phyloP scores from a whole-genome alignment of 2,329 filamentous ascomycete genomes.

The Juglanconis oblonga region DNA sequence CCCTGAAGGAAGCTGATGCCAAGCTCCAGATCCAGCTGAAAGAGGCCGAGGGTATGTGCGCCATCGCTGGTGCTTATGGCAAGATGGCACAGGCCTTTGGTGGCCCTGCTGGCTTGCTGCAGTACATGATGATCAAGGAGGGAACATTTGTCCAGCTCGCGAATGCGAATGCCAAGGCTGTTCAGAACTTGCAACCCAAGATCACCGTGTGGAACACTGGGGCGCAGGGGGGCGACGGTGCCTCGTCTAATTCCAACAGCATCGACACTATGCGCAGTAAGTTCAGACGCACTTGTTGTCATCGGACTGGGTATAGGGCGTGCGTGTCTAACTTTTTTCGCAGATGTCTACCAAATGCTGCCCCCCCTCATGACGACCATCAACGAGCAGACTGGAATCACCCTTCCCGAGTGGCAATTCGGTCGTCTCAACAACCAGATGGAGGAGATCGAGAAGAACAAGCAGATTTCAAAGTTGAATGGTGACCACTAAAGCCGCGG shows the following conservation, averaged over 20 bases:
- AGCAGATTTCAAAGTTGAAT: constrained; percentile 36
- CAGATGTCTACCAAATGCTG: constrained; percentile 76
- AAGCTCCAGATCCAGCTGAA: constrained; percentile 55
- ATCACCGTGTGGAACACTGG: constrained; percentile 90
- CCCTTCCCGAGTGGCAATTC: constrained; percentile 74
- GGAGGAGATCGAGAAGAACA: constrained; percentile 31
- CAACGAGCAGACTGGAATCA: constrained; percentile 83
- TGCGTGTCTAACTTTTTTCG: background rate
- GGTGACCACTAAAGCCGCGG: background rate
- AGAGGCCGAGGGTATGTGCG: constrained; percentile 72
- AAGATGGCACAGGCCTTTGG: constrained; percentile 71
- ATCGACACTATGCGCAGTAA: constrained; percentile 64
- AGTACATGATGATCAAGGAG: constrained; percentile 86
- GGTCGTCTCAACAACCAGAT: constrained; percentile 42
- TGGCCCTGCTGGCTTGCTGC: constrained; percentile 72
- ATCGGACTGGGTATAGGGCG: background rate
- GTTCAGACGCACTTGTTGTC: background rate
- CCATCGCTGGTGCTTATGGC: constrained; percentile 78
- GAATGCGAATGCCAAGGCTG: constrained; percentile 71
- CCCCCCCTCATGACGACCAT: constrained; percentile 82
- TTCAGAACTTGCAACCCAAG: constrained; percentile 79
- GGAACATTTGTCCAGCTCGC: constrained; percentile 76
- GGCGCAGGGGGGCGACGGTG: constrained; percentile 38
- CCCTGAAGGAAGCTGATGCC: constrained; percentile 51
- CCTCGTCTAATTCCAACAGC: constrained; percentile 30